Conservation (phyloP, 441 rosid genomes). For the Jatropha multifida region DNA sequence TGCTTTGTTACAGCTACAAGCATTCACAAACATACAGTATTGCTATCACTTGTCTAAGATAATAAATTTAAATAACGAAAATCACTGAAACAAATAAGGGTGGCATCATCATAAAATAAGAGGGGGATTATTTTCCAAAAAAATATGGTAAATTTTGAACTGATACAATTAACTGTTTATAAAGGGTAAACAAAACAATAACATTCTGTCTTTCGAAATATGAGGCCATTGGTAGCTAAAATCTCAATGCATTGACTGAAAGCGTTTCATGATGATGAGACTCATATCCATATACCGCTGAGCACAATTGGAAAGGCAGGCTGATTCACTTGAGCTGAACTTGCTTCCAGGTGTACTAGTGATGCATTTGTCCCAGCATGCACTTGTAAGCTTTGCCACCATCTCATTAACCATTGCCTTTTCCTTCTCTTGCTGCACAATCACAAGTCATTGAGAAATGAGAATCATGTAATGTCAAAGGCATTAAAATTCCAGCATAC, state of each 20-base stretch:
- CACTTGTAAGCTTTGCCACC: conserved; percentile 75
- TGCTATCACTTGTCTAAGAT: not conserved
- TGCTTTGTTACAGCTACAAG: not conserved
- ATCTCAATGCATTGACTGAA: conserved; percentile 64
- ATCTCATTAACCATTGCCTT: conserved; percentile 76
- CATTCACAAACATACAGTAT: not conserved
- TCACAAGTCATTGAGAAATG: conserved; percentile 17
- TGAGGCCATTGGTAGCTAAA: not conserved
- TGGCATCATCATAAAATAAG: conserved; percentile 8
- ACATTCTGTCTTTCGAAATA: conserved; percentile 10
- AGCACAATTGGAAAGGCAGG: conserved; percentile 77
- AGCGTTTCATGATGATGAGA: conserved; percentile 70
- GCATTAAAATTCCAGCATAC: not conserved
- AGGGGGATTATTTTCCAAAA: not conserved
- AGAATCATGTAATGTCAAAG: conserved; percentile 5
- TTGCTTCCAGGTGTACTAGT: conserved; percentile 82
- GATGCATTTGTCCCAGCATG: conserved; percentile 92
- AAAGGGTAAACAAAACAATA: not conserved
- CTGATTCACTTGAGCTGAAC: conserved; percentile 80
- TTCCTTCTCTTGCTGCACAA: conserved; percentile 78
- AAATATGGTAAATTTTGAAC: not conserved
- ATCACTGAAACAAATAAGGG: not conserved
- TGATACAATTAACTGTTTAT: conserved; percentile 8
- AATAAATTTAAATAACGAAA: not conserved
- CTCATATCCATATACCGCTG: conserved; percentile 81